These are phyloP conservation scores for Daphne laureola DNA, from an alignment of 441 rosid species.

Conservation along the genomic window DNA sequence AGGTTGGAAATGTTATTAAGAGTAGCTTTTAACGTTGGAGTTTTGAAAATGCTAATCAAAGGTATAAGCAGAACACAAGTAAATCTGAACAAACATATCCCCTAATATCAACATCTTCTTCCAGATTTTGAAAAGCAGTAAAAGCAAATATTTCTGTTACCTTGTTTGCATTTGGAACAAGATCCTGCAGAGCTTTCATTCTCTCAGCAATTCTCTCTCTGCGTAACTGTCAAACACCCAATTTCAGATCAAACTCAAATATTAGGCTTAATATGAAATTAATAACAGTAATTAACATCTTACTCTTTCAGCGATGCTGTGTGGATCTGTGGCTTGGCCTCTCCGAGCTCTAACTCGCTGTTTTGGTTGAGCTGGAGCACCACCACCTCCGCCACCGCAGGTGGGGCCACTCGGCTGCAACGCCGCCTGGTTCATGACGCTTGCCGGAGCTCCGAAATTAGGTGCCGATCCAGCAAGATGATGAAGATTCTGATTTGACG, in stretches of 20 bases:
- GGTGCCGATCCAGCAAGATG: constrained; percentile 33
- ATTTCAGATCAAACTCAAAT: constrained; percentile 1
- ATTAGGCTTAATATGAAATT: too few relatives aligned
- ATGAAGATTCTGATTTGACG: constrained; percentile 36
- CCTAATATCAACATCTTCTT: constrained; percentile 3
- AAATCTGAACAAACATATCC: too few relatives aligned
- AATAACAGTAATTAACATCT: neutral
- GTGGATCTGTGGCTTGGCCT: constrained; percentile 97
- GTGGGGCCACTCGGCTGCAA: constrained; percentile 44
- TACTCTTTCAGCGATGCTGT: constrained; percentile 92
- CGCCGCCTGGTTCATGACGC: constrained; percentile 26
- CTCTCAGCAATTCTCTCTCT: constrained; percentile 95
- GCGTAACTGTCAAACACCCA: constrained; percentile 48
- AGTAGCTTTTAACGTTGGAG: too few relatives aligned
- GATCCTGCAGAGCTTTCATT: constrained; percentile 93
- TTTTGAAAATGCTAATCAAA: too few relatives aligned
- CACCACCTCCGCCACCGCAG: constrained; percentile 9
- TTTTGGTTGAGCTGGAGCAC: constrained; percentile 47
- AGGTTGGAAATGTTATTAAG: too few relatives aligned
- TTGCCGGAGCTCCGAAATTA: constrained; percentile 25
- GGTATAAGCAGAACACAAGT: too few relatives aligned
- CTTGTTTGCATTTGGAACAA: constrained; percentile 93
- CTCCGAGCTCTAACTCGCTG: constrained; percentile 84
- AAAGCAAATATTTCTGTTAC: constrained; percentile 19
- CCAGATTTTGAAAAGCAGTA: neutral